phyloP scores from a whole-genome alignment of 768 basidiomycete species.

The Strobilomyces confusus region DNA sequence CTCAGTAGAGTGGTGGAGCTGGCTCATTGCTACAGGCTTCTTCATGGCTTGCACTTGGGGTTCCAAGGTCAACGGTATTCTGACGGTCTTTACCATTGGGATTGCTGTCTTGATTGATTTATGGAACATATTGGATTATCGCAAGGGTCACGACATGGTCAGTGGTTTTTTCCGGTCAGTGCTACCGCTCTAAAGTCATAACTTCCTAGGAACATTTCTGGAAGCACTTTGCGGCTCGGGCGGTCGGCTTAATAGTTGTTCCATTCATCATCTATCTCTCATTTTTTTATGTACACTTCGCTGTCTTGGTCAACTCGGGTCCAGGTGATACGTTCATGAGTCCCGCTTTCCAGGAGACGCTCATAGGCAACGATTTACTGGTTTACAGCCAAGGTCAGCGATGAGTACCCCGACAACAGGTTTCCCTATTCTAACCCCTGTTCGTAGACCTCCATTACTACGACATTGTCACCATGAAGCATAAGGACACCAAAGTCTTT shows the following conservation, averaged over 20 bases:
- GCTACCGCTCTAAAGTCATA: not conserved
- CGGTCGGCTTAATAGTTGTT: slow-evolving; percentile 78
- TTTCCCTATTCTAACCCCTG: not conserved
- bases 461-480: slow-evolving; percentile 81
- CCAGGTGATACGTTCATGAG: slow-evolving; percentile 97
- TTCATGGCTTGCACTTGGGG: slow-evolving; percentile 97
- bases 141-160: slow-evolving; percentile 78
- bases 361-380: slow-evolving; percentile 87
- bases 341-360: slow-evolving; percentile 95
- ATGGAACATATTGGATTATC: slow-evolving; percentile 89
- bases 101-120: slow-evolving; percentile 89
- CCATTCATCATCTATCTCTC: slow-evolving; percentile 89
- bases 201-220: slow-evolving; percentile 73
- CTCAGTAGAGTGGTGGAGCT: slow-evolving; percentile 88
- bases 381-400: slow-evolving; percentile 83
- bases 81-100: slow-evolving; percentile 87
- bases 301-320: slow-evolving; percentile 82
- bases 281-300: slow-evolving; percentile 95
- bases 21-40: slow-evolving; percentile 85
- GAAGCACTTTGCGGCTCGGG: slow-evolving; percentile 85
- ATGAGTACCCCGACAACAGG: not conserved
- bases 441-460: slow-evolving; percentile 87
- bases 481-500: slow-evolving; percentile 91
- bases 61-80: slow-evolving; percentile 95
- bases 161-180: not conserved